Evolutionary conservation across 2,329 filamentous ascomycete genomes (phyloP).

Genomic region (Verticillium nonalfalfae): DNA sequence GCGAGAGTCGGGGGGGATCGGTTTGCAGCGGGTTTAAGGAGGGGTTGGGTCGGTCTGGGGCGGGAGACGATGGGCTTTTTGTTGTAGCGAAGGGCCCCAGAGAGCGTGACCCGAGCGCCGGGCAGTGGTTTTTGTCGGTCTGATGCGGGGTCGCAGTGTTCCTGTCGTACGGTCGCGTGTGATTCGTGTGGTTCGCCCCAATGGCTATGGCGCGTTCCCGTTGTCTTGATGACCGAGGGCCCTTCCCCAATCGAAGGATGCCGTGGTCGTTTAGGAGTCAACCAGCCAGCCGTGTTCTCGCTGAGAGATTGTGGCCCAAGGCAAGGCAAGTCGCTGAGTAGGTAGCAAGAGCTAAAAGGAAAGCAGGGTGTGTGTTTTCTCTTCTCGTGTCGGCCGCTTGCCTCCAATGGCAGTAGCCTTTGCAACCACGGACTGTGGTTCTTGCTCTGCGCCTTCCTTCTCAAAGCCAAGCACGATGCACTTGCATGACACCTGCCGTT

Average conservation of each 20-base stretch:
- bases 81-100: constrained; percentile 4
- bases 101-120: constrained; percentile 1
- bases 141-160: neutral
- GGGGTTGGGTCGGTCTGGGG: constrained; percentile 7
- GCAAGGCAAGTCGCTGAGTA: too few relatives aligned
- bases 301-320: too few relatives aligned
- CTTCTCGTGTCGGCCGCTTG: neutral
- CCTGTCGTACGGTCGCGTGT: neutral
- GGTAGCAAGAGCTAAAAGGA: neutral
- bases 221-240: too few relatives aligned
- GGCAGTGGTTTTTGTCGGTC: neutral
- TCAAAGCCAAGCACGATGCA: neutral
- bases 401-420: neutral
- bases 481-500: neutral
- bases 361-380: neutral
- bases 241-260: too few relatives aligned
- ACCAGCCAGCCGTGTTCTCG: too few relatives aligned
- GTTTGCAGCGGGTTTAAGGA: constrained; percentile 23
- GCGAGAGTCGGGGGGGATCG: constrained; percentile 16
- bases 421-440: neutral
- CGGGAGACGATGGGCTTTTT: neutral
- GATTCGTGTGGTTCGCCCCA: neutral
- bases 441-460: neutral
- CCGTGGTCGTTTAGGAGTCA: too few relatives aligned
- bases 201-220: too few relatives aligned